Evolutionary conservation across 164 flowering plant species (phyloP).

Genomic region (Liquidambar formosana): DNA sequence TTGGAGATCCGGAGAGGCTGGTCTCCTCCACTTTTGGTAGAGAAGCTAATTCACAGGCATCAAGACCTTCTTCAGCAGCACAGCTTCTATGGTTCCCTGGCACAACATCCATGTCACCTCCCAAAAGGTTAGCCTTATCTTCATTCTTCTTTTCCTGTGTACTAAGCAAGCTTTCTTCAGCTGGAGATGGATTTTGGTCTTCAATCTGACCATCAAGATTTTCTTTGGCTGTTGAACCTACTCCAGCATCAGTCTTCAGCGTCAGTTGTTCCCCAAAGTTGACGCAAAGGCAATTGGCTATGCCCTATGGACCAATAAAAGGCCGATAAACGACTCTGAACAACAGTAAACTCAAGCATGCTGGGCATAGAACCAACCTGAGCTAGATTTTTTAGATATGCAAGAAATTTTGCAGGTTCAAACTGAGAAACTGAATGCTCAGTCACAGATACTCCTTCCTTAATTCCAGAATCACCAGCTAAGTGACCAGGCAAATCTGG

Average conservation of each 20-base stretch:
- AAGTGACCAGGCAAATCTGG: background rate
- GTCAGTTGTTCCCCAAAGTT: slow-evolving; percentile 27
- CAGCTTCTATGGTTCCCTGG: slow-evolving; percentile 11
- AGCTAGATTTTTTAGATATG: slow-evolving; percentile 39
- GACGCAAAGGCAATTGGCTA: slow-evolving; percentile 37
- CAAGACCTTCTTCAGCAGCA: slow-evolving; percentile 13
- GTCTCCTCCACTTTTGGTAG: slow-evolving; percentile 9
- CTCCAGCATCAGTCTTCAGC: slow-evolving; percentile 29
- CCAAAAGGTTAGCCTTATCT: slow-evolving; percentile 30
- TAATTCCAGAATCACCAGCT: slow-evolving; percentile 19
- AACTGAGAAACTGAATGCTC: slow-evolving; percentile 30
- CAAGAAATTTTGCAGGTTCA: slow-evolving; percentile 45
- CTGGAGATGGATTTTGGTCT: background rate
- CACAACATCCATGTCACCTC: slow-evolving; percentile 14
- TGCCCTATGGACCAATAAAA: slow-evolving; percentile 50
- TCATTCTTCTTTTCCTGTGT: slow-evolving; percentile 21
- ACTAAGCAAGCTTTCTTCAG: background rate
- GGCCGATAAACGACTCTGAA: slow-evolving; percentile 45
- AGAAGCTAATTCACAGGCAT: slow-evolving; percentile 2
- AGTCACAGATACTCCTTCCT: slow-evolving; percentile 34
- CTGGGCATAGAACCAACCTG: slow-evolving; percentile 25
- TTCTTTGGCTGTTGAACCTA: background rate
- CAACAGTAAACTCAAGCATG: slow-evolving; percentile 46
- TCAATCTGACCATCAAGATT: slow-evolving; percentile 16
- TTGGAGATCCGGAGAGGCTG: slow-evolving; percentile 10